Base-by-base conservation (phyloP, 139 green algal species). In the Pseudopediastrum boryanum region DNA sequence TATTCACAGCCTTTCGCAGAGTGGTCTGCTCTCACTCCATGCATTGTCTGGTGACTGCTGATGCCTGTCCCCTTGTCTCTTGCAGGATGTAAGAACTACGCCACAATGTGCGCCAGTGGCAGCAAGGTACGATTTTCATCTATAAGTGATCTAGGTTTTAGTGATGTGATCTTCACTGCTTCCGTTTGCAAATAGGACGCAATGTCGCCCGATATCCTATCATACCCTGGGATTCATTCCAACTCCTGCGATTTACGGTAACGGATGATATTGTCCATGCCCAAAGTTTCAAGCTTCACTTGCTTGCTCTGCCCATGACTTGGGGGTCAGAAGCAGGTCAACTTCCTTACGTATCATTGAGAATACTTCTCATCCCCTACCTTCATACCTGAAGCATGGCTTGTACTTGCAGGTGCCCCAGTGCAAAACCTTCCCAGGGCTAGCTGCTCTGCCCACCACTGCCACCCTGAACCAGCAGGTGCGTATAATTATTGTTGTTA, bases 41-140 rank as follows among this genome's bases (percentile, higher is more conserved):
- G 27, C 46, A 36, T 42, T 1, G 0, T 70, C 19, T 58, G 19
- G 21, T 62, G 29, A n/a, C 8, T 36, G 25, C 5, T n/a, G 52
- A 7, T 63, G 54, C 33, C 27, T 62, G 43, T 61, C n/a, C 64
- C 35, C 23, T 52, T 25, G 10, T 41, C n/a, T 27, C 12, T 10
- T 46, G 44, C 70, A 77, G 70, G 73, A 21, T 63, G 73, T 16
- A 25, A 27, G 2, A 71, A 80, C 59, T 72, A 61, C 58, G 62
- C 61, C 42, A 39, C 10, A 6, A 62, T 80, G 59, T 80, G 73
- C 31, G 59, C 44, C 9, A 29, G 64, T 23, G 73, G 73, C 23
- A 66, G 41, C 16, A 58, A 43, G 10, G 66, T 74, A n/a, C n/a
- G 29, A 65, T n/a, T 65, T 13, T 65, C 54, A n/a, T 39, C 54